These are phyloP conservation scores for Medicago arabica DNA, from an alignment of 306 rosid genomes.

Conservation along the genomic window DNA sequence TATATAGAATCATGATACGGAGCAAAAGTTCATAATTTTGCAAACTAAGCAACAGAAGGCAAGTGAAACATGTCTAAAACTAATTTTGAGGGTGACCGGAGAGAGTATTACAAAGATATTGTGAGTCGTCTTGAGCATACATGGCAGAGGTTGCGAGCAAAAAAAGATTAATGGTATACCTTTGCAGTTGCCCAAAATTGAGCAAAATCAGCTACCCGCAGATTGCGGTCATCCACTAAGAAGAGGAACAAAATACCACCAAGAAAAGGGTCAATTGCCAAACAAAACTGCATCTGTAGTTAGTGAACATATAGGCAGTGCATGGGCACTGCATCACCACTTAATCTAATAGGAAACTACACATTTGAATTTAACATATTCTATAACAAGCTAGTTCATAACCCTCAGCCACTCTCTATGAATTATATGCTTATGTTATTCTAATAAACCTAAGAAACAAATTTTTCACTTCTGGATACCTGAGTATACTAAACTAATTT, in stretches of 20 bases:
- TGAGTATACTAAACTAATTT: slow-evolving; percentile 40
- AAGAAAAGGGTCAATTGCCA: slow-evolving; percentile 98
- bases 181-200: slow-evolving; percentile 99
- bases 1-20: slow-evolving; percentile 9
- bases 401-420: slow-evolving; percentile 45
- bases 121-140: slow-evolving; percentile 73
- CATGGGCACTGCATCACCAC: slow-evolving; percentile 87
- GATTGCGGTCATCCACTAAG: slow-evolving; percentile 99
- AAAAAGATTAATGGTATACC: slow-evolving; percentile 90
- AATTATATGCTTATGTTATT: slow-evolving; percentile 42
- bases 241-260: slow-evolving; percentile 99
- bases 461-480: slow-evolving; percentile 24
- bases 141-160: slow-evolving; percentile 73
- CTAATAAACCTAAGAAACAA: slow-evolving; percentile 35
- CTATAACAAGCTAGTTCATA: slow-evolving; percentile 55
- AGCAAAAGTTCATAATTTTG: slow-evolving; percentile 27
- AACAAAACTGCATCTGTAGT: slow-evolving; percentile 96
- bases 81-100: slow-evolving; percentile 43
- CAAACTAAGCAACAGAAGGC: slow-evolving; percentile 19
- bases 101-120: slow-evolving; percentile 52
- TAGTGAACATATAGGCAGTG: slow-evolving; percentile 91
- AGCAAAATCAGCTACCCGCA: slow-evolving; percentile 99
- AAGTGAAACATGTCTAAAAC: slow-evolving; percentile 39
- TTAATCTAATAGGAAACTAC: slow-evolving; percentile 73
- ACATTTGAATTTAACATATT: slow-evolving; percentile 57